Evolutionary conservation across 2,329 filamentous ascomycete genomes (phyloP), one percentile per base, ranked within the genome.

Genomic region (Cordyceps militaris): DNA sequence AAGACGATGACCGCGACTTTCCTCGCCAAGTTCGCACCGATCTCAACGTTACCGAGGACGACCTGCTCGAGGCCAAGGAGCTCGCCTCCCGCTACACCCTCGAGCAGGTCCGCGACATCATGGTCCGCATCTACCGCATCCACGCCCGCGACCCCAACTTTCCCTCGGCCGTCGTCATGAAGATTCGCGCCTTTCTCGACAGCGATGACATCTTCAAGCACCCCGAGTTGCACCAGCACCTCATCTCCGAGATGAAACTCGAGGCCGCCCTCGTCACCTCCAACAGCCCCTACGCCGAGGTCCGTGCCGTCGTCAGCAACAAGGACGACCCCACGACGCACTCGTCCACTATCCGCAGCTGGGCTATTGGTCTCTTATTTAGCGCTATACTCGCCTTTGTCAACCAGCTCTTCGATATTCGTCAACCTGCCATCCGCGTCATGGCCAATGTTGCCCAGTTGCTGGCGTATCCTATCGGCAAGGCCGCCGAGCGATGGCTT

Each of bases 391-490:
- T 81, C 34, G 74, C 76, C 46, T 79, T 79, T 55, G 71, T 78
- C 64, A 83, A 84, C 63, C 79, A 82, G 70, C 75, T 84, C 52
- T 83, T 84, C 66, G 79, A 77, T 52, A 78, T 84, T 59, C 79
- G 81, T 10, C 75, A 79, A 60, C 82, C 82, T 0, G 70, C 74
- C 44, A 83, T 84, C 62, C 73, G 69, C 16, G 78, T 85, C 64
- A 74, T 76, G 61, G 72, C 78, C 51, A 80, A 81, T 53, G 79
- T 84, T 9, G 79, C 80, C 19, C 80, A 84, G 70, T 68, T 84
- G 44, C 70, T 83, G 6, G 78, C 79, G 2, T 84, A 79, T 54
- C 81, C 81, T 2, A 60, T 82, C 11, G 81, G 81, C 57, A 78
- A 78, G 59, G 70, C 74, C 19, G 75, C 73, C 66, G 80, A 81